Base-by-base conservation (phyloP, 306 rosid genomes). In the Argentina anserina region DNA sequence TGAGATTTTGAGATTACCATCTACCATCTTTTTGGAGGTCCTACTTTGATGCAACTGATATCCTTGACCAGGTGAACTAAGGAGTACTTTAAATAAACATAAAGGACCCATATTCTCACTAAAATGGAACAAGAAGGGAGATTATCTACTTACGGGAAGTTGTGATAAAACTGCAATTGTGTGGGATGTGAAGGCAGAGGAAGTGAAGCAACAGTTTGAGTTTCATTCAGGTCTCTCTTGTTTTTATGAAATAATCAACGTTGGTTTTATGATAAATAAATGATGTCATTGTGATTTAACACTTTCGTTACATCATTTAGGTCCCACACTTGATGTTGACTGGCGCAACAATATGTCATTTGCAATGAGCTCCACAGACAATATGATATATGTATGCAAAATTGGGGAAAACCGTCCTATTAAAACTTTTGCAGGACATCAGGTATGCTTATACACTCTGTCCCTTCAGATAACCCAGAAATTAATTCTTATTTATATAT, bases 121-220 rank as follows among this genome's bases (percentile, higher is more conserved):
- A 31, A 93, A 93, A 88, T 93, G 98, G 98, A 93, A 90, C 75
- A 93, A 87, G 86, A 90, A 88, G 77, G 96, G 98, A 41, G 98
- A 93, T 75, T 90, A 90, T 82, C 96, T 93, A 81, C 90, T 93
- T 52, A 93, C 98, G 11, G 98, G 98, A 69, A 90, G 98, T 85
- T 89, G 90, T 76, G 97, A 93, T 83, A 85, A 89, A 83, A 93
- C 96, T 80, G 97, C 98, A 12, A 90, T 93, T 81, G 97, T 93
- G 70, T 93, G 98, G 98, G 98, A 93, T 71, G 92, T 87, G 75
- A 87, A 86, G 88, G 81, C 93, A 53, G 96, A 87, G 79, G 93
- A 90, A 76, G 88, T 93, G 76, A 93, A 86, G 85, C 98, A 93
- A 70, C 98, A 90, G 70, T 93, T 93, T 86, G 93, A 90, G 75